Evolutionary conservation across 768 basidiomycete species (phyloP), one percentile per base, ranked within the genome.

Genomic region (Rhodotorula toruloides): DNA sequence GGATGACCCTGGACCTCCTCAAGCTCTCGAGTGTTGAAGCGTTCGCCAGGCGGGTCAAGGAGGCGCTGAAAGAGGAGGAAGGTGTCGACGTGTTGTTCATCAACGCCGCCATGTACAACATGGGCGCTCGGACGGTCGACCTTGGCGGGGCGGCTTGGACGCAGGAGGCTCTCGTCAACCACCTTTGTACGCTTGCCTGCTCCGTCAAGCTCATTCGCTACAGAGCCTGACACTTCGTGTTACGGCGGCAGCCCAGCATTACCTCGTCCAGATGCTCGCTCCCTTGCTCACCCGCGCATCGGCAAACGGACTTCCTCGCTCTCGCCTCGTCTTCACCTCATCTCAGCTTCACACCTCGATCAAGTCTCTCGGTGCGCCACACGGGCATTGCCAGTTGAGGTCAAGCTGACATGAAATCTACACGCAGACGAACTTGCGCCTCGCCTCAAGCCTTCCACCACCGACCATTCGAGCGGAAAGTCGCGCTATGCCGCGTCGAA

Each of bases 401-500:
- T 7, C 27, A 14, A 40, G 40, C 40, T 40, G 19, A 40, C 40
- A 10, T 10, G 40, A 19, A 40, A 22, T 27, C 12, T 34, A 1
- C 29, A 12, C 31, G 34, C 27, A 42, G 60, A 52, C 34, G 17
- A 25, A 40, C 42, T 42, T 22, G 17, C 40, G 36, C 19, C 27
- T 4, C 34, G 32, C 31, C 40, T 27, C 17, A 27, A 49, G 39
- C 39, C 42, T 1, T 14, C 50, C 12, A 0, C 29, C 3, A 27
- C 37, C 39, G 3, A 31, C 22, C 1, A 29, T 2, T 43, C 32
- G 17, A 60, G 59, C 5, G 32, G 52, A 16, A 56, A 54, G 31
- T n/a, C 29, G 3, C 57, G 67, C 36, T 68, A 68, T 43, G 57
- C 67, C 11, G 47, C 56, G 14, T 63, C 61, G n/a, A 68, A 68